Evolutionary conservation across 2,329 filamentous ascomycete genomes (phyloP).

Genomic region (Fonsecaea multimorphosa): DNA sequence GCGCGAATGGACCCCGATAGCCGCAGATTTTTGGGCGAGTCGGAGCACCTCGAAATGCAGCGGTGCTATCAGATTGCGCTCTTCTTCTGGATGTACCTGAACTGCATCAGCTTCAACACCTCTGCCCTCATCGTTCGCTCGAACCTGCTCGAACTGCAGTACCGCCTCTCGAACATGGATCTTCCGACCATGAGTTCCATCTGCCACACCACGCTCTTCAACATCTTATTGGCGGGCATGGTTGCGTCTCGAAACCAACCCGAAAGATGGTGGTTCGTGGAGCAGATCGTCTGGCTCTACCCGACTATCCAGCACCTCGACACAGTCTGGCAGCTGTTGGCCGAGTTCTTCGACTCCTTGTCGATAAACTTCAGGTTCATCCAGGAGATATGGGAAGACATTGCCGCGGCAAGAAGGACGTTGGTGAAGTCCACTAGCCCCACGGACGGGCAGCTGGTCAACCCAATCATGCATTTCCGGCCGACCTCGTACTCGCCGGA

Average conservation of each 20-base stretch:
- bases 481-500: constrained; percentile 26
- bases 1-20: constrained; percentile 24
- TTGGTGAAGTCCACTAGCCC: too few relatives aligned
- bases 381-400: constrained; percentile 27
- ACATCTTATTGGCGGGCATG: constrained; percentile 28
- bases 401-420: constrained; percentile 8
- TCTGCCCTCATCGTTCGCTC: constrained; percentile 23
- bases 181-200: constrained; percentile 3
- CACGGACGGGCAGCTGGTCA: neutral
- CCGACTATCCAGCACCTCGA: constrained; percentile 26
- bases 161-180: constrained; percentile 30
- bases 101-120: constrained; percentile 34
- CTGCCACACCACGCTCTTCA: constrained; percentile 28
- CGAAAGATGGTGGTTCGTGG: constrained; percentile 31
- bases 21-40: constrained; percentile 6
- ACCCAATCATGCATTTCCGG: constrained; percentile 22
- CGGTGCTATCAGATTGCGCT: constrained; percentile 34
- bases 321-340: constrained; percentile 25
- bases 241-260: constrained; percentile 11
- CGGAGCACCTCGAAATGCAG: constrained; percentile 22
- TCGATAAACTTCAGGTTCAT: constrained; percentile 22
- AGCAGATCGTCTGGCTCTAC: constrained; percentile 18
- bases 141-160: constrained; percentile 25
- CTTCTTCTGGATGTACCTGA: constrained; percentile 31
- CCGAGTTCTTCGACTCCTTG: constrained; percentile 31